Conservation (phyloP, 495 filamentous ascomycete species). For the Cercophora scortea region DNA sequence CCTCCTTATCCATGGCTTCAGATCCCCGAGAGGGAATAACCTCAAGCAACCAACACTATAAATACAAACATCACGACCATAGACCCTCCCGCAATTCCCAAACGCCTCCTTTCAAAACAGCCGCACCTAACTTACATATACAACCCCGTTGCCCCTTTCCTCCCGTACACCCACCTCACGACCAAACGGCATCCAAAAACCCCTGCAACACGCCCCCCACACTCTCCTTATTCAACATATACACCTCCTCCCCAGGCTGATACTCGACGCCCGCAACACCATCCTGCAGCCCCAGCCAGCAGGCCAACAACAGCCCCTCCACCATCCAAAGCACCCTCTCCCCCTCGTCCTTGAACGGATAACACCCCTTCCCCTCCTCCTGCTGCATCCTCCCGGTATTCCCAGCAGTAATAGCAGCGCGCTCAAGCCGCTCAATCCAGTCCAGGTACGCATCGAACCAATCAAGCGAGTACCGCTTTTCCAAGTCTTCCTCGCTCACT, state of each 20-base stretch:
- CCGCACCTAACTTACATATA: too few species aligned
- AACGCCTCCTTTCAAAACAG: too few species aligned
- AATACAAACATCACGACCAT: too few species aligned
- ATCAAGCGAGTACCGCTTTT: conserved; percentile 2
- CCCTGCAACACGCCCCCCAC: neutral
- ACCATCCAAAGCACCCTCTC: conserved; percentile 9
- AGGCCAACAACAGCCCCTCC: conserved; percentile 3
- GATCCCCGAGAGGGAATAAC: too few species aligned
- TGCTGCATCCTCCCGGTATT: neutral
- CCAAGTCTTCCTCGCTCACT: conserved; percentile 2
- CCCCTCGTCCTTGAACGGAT: conserved; percentile 6
- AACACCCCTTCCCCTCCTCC: neutral
- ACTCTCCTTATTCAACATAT: conserved; percentile 1
- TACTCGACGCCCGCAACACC: conserved; percentile 12
- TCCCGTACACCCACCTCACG: neutral
- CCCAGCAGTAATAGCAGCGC: neutral
- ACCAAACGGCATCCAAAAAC: conserved; percentile 8
- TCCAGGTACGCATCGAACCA: conserved; percentile 11
- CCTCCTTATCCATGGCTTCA: too few species aligned
- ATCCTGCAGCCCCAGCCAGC: conserved; percentile 8
- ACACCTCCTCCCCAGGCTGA: conserved; percentile 3
- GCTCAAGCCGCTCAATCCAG: conserved; percentile 6
- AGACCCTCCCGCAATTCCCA: too few species aligned
- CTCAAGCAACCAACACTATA: too few species aligned
- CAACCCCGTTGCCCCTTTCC: too few species aligned